Conservation (phyloP, 1,284 basidiomycete species). For the Blastosporella zonata region DNA sequence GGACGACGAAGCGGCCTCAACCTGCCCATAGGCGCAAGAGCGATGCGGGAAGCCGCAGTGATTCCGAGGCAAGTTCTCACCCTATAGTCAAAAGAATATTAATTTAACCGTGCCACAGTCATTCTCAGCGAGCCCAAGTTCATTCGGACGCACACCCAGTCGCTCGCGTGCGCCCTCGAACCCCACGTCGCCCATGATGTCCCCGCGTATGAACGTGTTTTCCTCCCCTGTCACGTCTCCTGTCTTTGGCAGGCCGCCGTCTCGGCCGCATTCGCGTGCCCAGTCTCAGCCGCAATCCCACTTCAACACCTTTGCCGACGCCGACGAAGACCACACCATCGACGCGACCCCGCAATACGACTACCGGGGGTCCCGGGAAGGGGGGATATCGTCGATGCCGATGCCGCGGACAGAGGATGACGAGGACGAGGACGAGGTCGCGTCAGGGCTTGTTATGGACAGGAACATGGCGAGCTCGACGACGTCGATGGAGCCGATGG, state of each 20-base stretch:
- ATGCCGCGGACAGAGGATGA: slow-evolving; percentile 30
- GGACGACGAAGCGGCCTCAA: slow-evolving; percentile 59
- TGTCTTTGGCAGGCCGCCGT: slow-evolving; percentile 29
- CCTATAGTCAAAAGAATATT: background rate
- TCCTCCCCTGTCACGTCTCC: slow-evolving; percentile 39
- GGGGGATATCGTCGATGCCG: slow-evolving; percentile 32
- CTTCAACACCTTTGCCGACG: slow-evolving; percentile 34
- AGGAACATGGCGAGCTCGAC: slow-evolving; percentile 55
- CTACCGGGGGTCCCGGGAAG: slow-evolving; percentile 19
- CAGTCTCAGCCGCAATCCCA: slow-evolving; percentile 43
- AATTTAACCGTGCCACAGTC: slow-evolving; percentile 19
- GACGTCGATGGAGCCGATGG: slow-evolving; percentile 60
- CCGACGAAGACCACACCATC: slow-evolving; percentile 33
- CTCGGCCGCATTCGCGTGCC: slow-evolving; percentile 61
- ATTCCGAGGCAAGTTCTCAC: slow-evolving; percentile 49
- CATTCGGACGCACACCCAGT: slow-evolving; percentile 39
- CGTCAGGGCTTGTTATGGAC: slow-evolving; percentile 57
- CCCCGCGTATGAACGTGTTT: slow-evolving; percentile 36
- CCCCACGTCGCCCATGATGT: slow-evolving; percentile 51
- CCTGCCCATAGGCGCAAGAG: slow-evolving; percentile 64
- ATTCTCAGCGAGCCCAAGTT: slow-evolving; percentile 35
- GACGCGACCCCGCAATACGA: slow-evolving; percentile 27
- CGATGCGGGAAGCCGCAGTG: slow-evolving; percentile 63
- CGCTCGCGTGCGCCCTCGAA: slow-evolving; percentile 65
- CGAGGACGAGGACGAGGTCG: slow-evolving; percentile 40